Base-by-base conservation (phyloP, 805 yeast genomes). In the Suhomyces xylopsoci region DNA sequence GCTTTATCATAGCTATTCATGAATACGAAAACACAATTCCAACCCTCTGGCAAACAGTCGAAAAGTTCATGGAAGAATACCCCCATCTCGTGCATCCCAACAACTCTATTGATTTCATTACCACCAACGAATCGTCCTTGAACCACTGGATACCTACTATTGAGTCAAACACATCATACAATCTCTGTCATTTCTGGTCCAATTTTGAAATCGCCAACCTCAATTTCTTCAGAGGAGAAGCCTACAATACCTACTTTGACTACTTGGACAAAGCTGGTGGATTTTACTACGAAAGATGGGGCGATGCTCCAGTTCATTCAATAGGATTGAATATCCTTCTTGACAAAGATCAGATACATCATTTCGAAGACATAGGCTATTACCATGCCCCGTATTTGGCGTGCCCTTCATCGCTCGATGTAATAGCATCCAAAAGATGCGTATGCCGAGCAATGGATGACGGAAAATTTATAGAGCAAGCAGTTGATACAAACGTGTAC, bases 151-250 rank as follows among this genome's bases (percentile, higher is more conserved):
- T 45, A 14, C 38, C 58, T 53, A 15, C 34, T 7, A 45, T 49
- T 8, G 41, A 28, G 20, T 57, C 67, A 8, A 49, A 49, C 40
- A 49, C 60, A 5, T 43, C 51, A n/a, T 83, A 77, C 66, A 82
- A 81, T 61, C 66, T 81, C 65, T 82, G 87, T 61, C 88, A 82
- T 63, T 83, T 82, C 62, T 82, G 87, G 87, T 80, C 86, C 22
- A 83, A 83, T 62, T 83, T 83, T 58, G 88, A 83, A 59, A 74
- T 83, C 43, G 83, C 74, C 1, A 79, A 79, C 60, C 62, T 83
- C 53, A 69, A 79, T 54, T 81, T 81, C 58, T 77, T 76, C 62
- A 63, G 84, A 49, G 67, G 81, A 20, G 67, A 72, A 48, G 74
- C 76, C 1, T 83, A 82, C 61, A 61, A 66, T 34, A 64, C 69